Evolutionary conservation across 306 rosid species (phyloP), one percentile per base, ranked within the genome.

Genomic region (Prunus salicina): DNA sequence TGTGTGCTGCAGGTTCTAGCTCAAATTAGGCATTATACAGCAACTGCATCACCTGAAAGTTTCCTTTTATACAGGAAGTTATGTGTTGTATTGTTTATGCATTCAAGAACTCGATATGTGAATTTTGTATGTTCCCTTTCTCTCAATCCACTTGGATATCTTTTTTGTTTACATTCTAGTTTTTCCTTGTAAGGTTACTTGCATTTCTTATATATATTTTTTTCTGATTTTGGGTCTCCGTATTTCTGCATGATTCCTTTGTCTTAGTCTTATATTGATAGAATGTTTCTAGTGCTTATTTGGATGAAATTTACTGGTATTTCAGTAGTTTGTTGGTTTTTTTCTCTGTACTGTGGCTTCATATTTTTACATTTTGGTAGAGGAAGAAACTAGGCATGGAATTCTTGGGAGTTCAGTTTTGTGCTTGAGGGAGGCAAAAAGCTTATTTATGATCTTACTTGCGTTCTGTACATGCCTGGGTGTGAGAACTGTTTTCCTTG

Each of bases 1-100:
- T 90, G 22, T 81, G 90, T 63, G 83, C 93, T 61, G 83, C 96
- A 45, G 93, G 93, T 64, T 94, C 98, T 80, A 91, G 90, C 80
- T 94, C 96, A 66, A 89, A 74, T 81, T 91, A 89, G 85, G 86
- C 70, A 70, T 56, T 69, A 58, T 62, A 75, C 79, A 62, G 64
- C 82, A 71, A 63, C 73, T 67, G 79, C 82, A 73, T 81, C 67
- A 57, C 79, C 84, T 82, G 79, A 51, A 76, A 75, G 79, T 71
- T 84, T 74, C 80, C 77, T 83, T 65, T 77, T 70, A 56, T 71
- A 78, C 82, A 92, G 96, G 87, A 81, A 62, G 81, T 24, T 81
- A 13, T 76, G 58, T 56, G 27, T 77, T 56, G 58, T 56, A 55
- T 24, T 50, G 68, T 80, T 69, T 69, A 62, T 20, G 52, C 69